Conservation (phyloP, 78 protist species). For the Monocercomonoides exilis region DNA sequence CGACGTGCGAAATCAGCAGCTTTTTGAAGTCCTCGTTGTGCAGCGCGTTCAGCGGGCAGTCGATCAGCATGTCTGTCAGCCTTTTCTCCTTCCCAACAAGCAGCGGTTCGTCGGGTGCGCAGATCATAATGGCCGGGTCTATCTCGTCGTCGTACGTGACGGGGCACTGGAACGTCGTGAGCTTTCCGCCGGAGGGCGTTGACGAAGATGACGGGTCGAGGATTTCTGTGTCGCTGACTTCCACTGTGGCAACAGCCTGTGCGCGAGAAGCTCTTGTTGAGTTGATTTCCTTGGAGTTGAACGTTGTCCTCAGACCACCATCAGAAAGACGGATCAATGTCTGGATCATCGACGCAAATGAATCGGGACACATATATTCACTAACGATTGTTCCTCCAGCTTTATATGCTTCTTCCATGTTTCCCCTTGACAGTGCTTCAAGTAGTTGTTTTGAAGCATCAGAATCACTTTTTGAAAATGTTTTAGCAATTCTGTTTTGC, state of each 20-base stretch:
- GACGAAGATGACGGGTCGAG: not conserved
- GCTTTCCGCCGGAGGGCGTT: too few relatives aligned
- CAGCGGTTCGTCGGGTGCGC: not conserved
- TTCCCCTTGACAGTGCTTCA: not conserved
- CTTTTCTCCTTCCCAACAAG: not conserved
- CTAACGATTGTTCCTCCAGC: not conserved
- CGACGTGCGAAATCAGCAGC: not conserved
- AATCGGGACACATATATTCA: not conserved
- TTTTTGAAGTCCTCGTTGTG: not conserved
- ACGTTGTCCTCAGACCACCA: not conserved
- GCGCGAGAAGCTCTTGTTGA: not conserved
- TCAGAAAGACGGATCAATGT: not conserved
- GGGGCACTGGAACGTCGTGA: not conserved
- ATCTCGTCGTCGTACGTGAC: not conserved
- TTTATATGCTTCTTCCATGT: not conserved
- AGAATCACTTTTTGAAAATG: not conserved
- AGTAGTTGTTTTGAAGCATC: not conserved
- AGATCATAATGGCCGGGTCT: not conserved
- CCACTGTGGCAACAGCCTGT: not conserved
- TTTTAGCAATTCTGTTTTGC: not conserved
- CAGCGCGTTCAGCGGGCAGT: not conserved
- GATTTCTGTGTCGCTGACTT: not conserved
- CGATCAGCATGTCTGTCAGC: not conserved
- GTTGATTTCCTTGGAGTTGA: not conserved
- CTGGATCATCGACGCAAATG: not conserved